These are phyloP conservation scores for Pseudogymnoascus sp. DNA, from an alignment of 2,329 filamentous ascomycete genomes.

Conservation along the genomic window DNA sequence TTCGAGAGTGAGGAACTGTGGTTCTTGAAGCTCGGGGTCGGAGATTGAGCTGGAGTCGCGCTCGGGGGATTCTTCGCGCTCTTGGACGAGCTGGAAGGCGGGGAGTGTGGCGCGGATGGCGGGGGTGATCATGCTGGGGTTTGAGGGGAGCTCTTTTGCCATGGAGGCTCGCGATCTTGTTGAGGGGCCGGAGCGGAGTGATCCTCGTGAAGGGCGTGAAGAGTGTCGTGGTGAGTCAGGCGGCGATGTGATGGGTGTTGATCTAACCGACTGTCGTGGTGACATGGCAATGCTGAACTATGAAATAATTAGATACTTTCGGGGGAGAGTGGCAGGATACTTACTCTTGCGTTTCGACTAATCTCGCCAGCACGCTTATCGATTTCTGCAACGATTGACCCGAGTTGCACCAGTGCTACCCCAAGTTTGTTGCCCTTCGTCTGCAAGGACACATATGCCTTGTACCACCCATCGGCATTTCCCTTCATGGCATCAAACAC, in stretches of 20 bases:
- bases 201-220: background rate
- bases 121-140: constrained; percentile 24
- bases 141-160: constrained; percentile 21
- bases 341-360: constrained; percentile 67
- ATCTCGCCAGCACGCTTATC: constrained; percentile 76
- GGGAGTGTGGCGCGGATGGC: constrained; percentile 23
- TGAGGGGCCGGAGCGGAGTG: constrained; percentile 12
- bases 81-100: constrained; percentile 22
- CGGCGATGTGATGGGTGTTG: constrained; percentile 9
- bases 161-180: constrained; percentile 23
- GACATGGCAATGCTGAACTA: constrained; percentile 8
- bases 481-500: constrained; percentile 87
- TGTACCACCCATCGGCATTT: constrained; percentile 84
- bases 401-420: constrained; percentile 61
- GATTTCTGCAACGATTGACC: constrained; percentile 75
- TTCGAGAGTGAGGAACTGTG: constrained; percentile 21
- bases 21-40: constrained; percentile 14
- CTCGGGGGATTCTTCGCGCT: constrained; percentile 23
- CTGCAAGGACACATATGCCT: constrained; percentile 69
- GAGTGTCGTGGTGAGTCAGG: constrained; percentile 2
- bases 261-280: constrained; percentile 9
- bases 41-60: constrained; percentile 10
- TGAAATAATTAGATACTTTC: background rate
- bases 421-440: constrained; percentile 63
- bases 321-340: constrained; percentile 23